Evolutionary conservation across 73 alveolate species (phyloP).

Genomic region (Diophrys appendiculata): DNA sequence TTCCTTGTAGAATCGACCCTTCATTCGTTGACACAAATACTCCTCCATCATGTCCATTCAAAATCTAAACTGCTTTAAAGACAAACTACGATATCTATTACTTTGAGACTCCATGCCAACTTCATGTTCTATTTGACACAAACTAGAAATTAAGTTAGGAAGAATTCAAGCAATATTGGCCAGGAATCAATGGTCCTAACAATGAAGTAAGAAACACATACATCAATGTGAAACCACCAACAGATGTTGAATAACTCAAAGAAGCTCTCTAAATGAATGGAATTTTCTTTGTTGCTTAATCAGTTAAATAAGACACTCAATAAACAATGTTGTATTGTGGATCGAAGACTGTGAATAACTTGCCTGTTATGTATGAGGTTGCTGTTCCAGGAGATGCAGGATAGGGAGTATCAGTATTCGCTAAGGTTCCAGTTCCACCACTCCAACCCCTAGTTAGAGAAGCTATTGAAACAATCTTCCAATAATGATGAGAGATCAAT

Average conservation of each 20-base stretch:
- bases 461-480: background rate
- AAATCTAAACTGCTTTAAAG: conserved; percentile 77
- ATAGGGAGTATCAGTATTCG: background rate
- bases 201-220: background rate
- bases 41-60: conserved; percentile 77
- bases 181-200: background rate
- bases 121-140: conserved; percentile 53
- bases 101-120: conserved; percentile 74
- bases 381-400: conserved; percentile 21
- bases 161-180: conserved; percentile 54
- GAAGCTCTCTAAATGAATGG: background rate
- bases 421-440: conserved; percentile 9
- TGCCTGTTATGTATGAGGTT: conserved; percentile 41
- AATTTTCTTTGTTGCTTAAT: conserved; percentile 6
- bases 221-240: background rate
- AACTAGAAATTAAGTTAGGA: conserved; percentile 14
- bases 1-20: conserved; percentile 27
- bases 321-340: conserved; percentile 39
- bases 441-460: conserved; percentile 5
- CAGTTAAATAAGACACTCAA: conserved; percentile 5
- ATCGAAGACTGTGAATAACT: conserved; percentile 30
- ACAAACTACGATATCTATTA: conserved; percentile 70
- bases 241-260: background rate
- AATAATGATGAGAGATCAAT: too few relatives aligned
- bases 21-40: conserved; percentile 38